Evolutionary conservation across 2,329 filamentous ascomycete species (phyloP), one percentile per base, ranked within the genome.

Genomic region (Claviceps sp.): DNA sequence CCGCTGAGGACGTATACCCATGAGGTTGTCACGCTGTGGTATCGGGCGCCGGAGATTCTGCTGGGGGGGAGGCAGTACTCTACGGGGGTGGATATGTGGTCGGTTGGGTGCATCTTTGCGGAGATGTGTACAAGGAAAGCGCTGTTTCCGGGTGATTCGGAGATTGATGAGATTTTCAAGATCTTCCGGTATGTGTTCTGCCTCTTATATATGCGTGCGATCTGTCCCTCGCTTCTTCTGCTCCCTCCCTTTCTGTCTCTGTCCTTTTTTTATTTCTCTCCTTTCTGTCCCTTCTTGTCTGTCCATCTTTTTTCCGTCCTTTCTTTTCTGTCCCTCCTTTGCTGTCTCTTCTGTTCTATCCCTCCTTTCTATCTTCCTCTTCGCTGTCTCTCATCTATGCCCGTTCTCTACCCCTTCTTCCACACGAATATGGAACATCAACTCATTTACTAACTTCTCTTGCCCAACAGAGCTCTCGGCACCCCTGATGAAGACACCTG

Each of bases 111-210:
- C 68, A 95, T 95, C 68, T 95, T 95, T 67, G 89, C 90, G 9
- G 89, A 95, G 70, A 95, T 95, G 90, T 94, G 88, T 70, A 95
- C 89, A 1, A 81, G 88, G 62, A 95, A 94, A 71, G 88, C 89
- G 5, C 75, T 95, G 44, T 95, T 95, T 74, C 88, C 89, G 13
- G 89, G 89, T 54, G 89, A 95, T 66, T 93, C 87, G 85, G 68
- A 71, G 50, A 71, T 71, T 63, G 69, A 71, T 54, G 68, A 71
- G 57, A 71, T 70, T 56, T 70, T 71, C 59, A 70, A 67, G 55
- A 71, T 71, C 65, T 95, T 95, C 82, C 81, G 84, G 87, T 88
- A 73, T 61, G 76, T 50, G 9, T 20, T 42, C 13, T 42, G 0
- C 30, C 30, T 34, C 3, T 11, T 34, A 0, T 4, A 11, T 4